Base-by-base conservation (phyloP, 352 stramenopile species). In the Globisporangium radiosum region DNA sequence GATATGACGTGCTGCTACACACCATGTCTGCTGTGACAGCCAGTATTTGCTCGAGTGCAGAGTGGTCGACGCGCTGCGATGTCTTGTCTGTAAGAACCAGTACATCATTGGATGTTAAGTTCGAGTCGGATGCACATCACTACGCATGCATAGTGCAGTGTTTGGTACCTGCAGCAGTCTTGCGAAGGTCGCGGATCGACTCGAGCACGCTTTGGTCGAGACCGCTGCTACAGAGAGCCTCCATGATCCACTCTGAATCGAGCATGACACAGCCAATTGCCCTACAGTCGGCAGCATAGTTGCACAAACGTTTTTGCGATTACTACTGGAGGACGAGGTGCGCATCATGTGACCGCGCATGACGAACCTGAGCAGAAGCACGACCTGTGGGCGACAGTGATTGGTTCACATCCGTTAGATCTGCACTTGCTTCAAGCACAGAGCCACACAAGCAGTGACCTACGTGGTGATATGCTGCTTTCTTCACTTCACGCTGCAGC, bases 381-480 rank as follows among this genome's bases (percentile, higher is more conserved):
- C 40, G 19, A 54, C 39, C 56, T 61, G 51, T 45, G 17, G 38
- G 40, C 38, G 8, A 5, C 1, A 1, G 13, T 25, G 19, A 25
- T 25, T 25, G 19, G 19, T 25, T 25, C 19, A 25, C 19, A 44
- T 51, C 9, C 13, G 43, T 52, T 33, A 59, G 42, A 11, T 50
- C 4, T n/a, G 3, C 17, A 10, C 3, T 17, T 5, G 5, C 36
- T n/a, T 9, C 11, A 11, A 40, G 52, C 17, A 17, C 39, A 40
- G 9, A 15, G 7, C 6, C 39, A 13, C 10, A 8, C 5, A 40
- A 1, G 11, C 54, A 51, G 19, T 4, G 49, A 25, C 63, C 11
- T 62, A 71, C 68, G 56, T 72, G 65, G 5, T 63, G 48, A 17
- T 60, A 56, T 11, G 66, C 57, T 37, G 3, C 11, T 37, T 70